These are phyloP conservation scores for Colletotrichum chlorophyti DNA, from an alignment of 2,329 filamentous ascomycete species.

Conservation along the genomic window DNA sequence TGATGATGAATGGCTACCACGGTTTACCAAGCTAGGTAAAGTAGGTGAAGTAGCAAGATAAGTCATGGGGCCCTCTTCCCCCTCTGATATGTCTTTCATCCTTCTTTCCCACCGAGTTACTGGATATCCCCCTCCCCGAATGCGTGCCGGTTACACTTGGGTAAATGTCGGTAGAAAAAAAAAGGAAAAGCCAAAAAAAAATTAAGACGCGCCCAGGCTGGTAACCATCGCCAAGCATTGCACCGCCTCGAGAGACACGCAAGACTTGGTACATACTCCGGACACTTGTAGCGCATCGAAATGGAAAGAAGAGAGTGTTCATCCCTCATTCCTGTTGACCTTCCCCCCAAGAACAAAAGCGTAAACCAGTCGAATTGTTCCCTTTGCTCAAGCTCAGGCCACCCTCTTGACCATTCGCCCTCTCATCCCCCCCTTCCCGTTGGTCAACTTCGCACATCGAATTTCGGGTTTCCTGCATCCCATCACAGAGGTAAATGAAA, in stretches of 20 bases:
- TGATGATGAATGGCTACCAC: too few species aligned
- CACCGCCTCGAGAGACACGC: slow-evolving; percentile 23
- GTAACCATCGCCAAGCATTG: slow-evolving; percentile 28
- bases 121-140: too few species aligned
- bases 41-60: too few species aligned
- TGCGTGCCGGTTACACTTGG: too few species aligned
- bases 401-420: slow-evolving; percentile 1
- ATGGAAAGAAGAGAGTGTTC: slow-evolving; percentile 10
- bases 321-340: slow-evolving; percentile 7
- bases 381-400: slow-evolving; percentile 13
- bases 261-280: slow-evolving; percentile 22
- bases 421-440: background rate
- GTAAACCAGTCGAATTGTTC: slow-evolving; percentile 5
- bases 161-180: background rate
- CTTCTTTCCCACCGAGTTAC: too few species aligned
- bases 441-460: background rate
- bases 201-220: too few species aligned
- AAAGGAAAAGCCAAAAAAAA: too few species aligned
- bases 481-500: background rate
- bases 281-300: too few species aligned
- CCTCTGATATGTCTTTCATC: too few species aligned
- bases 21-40: too few species aligned
- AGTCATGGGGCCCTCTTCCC: too few species aligned
- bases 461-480: background rate
- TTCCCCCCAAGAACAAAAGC: too few species aligned